Conservation (phyloP, 371 early-diverging fungal genomes). For the Choanephora cucurbitarum region DNA sequence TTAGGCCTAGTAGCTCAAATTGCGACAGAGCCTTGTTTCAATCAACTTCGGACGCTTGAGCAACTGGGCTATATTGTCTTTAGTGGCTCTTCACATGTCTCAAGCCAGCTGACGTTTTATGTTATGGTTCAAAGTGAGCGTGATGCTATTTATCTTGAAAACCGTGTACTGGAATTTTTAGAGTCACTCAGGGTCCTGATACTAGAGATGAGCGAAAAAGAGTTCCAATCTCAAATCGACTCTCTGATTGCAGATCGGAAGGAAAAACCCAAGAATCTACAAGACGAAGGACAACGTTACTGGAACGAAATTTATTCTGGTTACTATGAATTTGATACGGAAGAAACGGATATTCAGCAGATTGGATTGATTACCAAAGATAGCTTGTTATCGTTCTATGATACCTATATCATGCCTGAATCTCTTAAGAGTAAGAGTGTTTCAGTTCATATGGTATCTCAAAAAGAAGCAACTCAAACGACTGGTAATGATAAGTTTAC, state of each 20-base stretch:
- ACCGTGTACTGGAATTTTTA: constrained; percentile 77
- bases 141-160: constrained; percentile 79
- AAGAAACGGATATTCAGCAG: constrained; percentile 55
- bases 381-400: constrained; percentile 60
- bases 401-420: constrained; percentile 53
- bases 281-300: constrained; percentile 72
- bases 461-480: constrained; percentile 35
- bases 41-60: constrained; percentile 89
- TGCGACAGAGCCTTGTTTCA: constrained; percentile 85
- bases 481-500: constrained; percentile 8
- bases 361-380: constrained; percentile 52
- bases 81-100: constrained; percentile 62
- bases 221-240: constrained; percentile 72
- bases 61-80: constrained; percentile 87
- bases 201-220: constrained; percentile 68
- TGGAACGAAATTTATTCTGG: constrained; percentile 78
- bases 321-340: constrained; percentile 84
- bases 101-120: constrained; percentile 63
- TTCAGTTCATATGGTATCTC: constrained; percentile 68
- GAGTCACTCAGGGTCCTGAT: constrained; percentile 46
- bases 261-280: constrained; percentile 84
- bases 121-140: constrained; percentile 87
- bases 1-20: constrained; percentile 75
- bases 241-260: constrained; percentile 69
- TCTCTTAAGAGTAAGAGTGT: constrained; percentile 61